phyloP scores from a whole-genome alignment of 345 rosid species.

The Leavenworthia alabamica region DNA sequence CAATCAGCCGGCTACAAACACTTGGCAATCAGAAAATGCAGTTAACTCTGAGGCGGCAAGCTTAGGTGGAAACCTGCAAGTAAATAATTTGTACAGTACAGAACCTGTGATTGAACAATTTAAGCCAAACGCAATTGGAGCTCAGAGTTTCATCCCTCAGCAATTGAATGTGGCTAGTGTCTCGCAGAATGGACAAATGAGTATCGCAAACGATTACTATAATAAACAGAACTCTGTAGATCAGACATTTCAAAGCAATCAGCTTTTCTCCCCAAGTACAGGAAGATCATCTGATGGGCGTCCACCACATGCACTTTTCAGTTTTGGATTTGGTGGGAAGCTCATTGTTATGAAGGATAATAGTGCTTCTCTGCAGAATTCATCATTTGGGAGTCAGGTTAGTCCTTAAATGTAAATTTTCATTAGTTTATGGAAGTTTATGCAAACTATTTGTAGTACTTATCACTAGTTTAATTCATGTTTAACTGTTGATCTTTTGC shows the following conservation, averaged over 20 bases:
- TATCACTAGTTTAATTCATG: neutral
- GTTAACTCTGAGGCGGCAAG: conserved; percentile 28
- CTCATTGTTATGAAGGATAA: conserved; percentile 68
- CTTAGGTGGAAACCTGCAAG: conserved; percentile 46
- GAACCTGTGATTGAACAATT: conserved; percentile 33
- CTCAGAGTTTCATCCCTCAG: conserved; percentile 39
- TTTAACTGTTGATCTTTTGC: conserved; percentile 23
- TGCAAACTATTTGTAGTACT: neutral
- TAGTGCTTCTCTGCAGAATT: conserved; percentile 35
- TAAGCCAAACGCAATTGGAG: conserved; percentile 20
- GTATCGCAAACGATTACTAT: conserved; percentile 48
- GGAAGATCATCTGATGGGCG: conserved; percentile 93
- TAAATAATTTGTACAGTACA: conserved; percentile 40
- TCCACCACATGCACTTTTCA: conserved; percentile 85
- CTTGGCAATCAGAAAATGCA: conserved; percentile 47
- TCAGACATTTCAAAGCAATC: conserved; percentile 49
- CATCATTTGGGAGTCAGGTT: conserved; percentile 76
- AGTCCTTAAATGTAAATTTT: conserved; percentile 19
- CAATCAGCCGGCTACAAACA: conserved; percentile 35
- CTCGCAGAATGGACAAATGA: conserved; percentile 42
- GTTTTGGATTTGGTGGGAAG: conserved; percentile 97
- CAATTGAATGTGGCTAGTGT: conserved; percentile 42
- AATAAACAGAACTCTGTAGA: conserved; percentile 40
- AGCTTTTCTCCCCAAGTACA: conserved; percentile 43
- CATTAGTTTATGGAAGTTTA: neutral